Percentiles rank a stretch among this genome's conserved stretches.
Conservation (phyloP, 192 early-diverging fungal species). For the Linnemannia exigua region DNA sequence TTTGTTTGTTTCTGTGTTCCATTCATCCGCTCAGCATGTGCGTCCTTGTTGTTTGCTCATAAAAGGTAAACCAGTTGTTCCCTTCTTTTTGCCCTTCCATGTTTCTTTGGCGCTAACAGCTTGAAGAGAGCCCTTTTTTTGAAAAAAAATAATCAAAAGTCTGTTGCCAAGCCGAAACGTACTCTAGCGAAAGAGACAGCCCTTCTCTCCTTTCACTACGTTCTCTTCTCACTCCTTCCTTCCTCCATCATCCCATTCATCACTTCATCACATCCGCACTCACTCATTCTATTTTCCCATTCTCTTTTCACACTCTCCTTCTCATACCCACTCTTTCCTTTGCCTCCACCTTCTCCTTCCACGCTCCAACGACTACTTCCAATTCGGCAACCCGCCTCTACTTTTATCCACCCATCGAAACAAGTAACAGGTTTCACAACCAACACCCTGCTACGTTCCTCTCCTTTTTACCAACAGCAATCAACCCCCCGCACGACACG, state of each 20-base stretch:
- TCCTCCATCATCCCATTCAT: conserved; percentile 8
- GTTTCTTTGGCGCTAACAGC: neutral
- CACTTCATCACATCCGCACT: neutral
- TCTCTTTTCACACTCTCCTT: conserved; percentile 7
- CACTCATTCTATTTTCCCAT: neutral
- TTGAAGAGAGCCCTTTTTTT: neutral
- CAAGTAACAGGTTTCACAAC: neutral
- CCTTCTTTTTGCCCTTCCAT: neutral
- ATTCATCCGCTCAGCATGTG: neutral
- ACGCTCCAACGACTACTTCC: no score
- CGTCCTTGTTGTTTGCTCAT: neutral
- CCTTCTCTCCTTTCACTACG: neutral
- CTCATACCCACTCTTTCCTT: neutral
- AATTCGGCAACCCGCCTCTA: no score
- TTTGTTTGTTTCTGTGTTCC: neutral
- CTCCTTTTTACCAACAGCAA: neutral
- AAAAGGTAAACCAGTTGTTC: neutral
- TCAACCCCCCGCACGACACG: neutral
- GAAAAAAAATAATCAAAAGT: neutral
- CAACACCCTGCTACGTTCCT: neutral
- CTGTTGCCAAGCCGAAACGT: conserved; percentile 9
- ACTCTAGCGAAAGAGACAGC: neutral
- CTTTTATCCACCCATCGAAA: no score
- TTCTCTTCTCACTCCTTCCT: neutral
- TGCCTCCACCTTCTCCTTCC: no score